phyloP scores from a whole-genome alignment of 768 basidiomycete species.

The Terana coerulea region DNA sequence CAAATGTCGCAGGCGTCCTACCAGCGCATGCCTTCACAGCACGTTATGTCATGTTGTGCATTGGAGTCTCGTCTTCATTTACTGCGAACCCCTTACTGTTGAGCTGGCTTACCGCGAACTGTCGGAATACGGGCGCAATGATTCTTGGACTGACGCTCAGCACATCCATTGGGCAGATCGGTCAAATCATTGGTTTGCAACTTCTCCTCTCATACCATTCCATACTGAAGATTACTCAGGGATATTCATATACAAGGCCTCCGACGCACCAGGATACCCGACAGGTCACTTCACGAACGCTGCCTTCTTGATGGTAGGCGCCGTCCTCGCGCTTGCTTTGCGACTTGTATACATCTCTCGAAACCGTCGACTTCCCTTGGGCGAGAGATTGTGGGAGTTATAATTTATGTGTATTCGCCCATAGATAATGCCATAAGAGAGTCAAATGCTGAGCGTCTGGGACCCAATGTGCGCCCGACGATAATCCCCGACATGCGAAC shows the following conservation, averaged over 20 bases:
- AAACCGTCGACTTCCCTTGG: constrained; percentile 11
- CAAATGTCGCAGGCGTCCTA: too few species aligned
- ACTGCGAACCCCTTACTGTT: constrained; percentile 30
- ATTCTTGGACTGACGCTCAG: constrained; percentile 31
- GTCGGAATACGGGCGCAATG: constrained; percentile 26
- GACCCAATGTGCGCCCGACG: too few species aligned
- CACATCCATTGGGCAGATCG: constrained; percentile 31
- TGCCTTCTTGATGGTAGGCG: constrained; percentile 24
- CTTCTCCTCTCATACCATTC: background rate
- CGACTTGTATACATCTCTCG: constrained; percentile 14
- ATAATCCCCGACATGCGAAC: too few species aligned
- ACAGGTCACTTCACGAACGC: constrained; percentile 35
- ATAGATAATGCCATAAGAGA: too few species aligned
- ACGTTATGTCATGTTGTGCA: constrained; percentile 30
- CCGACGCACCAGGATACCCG: constrained; percentile 29
- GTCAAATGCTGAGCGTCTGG: too few species aligned
- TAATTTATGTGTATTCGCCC: too few species aligned
- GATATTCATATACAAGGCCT: constrained; percentile 25
- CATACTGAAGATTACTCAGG: constrained; percentile 8
- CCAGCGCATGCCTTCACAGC: too few species aligned
- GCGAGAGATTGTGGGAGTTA: constrained; percentile 13
- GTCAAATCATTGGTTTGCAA: constrained; percentile 32
- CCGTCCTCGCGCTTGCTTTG: constrained; percentile 11
- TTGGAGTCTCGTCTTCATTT: constrained; percentile 31
- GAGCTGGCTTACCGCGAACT: constrained; percentile 34